These are phyloP conservation scores for Microdochium paspali DNA, from an alignment of 2,329 filamentous ascomycete genomes.

Conservation along the genomic window DNA sequence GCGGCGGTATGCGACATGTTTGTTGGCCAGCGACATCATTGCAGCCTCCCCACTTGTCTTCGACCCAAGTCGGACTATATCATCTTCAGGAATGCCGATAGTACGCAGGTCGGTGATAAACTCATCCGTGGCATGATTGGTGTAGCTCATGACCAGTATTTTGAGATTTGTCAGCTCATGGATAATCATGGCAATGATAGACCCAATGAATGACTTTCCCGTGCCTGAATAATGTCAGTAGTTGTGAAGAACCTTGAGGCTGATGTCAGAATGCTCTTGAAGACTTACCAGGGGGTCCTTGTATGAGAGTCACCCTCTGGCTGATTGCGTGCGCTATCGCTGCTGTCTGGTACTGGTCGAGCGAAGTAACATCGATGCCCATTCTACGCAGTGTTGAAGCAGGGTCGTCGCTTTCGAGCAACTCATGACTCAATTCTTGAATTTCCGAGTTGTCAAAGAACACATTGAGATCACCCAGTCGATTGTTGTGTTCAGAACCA, in stretches of 20 bases:
- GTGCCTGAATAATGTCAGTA: slow-evolving; percentile 38
- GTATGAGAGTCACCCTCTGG: slow-evolving; percentile 50
- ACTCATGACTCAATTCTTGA: not conserved
- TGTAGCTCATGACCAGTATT: slow-evolving; percentile 58
- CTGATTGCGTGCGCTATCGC: slow-evolving; percentile 46
- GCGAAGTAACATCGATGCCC: not conserved
- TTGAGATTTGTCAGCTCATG: slow-evolving; percentile 35
- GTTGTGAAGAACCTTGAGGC: not conserved
- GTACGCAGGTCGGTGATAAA: slow-evolving; percentile 55
- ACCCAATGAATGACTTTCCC: slow-evolving; percentile 67
- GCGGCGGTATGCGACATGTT: slow-evolving; percentile 5
- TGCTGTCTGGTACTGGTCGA: slow-evolving; percentile 38
- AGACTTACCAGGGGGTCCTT: slow-evolving; percentile 58
- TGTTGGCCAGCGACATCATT: not conserved
- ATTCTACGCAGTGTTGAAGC: slow-evolving; percentile 4
- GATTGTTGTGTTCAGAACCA: too few relatives aligned
- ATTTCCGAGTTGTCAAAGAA: too few relatives aligned
- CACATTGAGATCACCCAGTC: too few relatives aligned
- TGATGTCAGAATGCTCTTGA: not conserved
- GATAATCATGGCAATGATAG: slow-evolving; percentile 48
- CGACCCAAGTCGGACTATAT: slow-evolving; percentile 54
- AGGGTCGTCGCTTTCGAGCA: slow-evolving; percentile 1
- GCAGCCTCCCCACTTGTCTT: not conserved
- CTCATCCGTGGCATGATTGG: slow-evolving; percentile 58
- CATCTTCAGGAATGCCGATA: slow-evolving; percentile 37